Base-by-base conservation (phyloP, 306 rosid species). In the Pyrus betulifolia region DNA sequence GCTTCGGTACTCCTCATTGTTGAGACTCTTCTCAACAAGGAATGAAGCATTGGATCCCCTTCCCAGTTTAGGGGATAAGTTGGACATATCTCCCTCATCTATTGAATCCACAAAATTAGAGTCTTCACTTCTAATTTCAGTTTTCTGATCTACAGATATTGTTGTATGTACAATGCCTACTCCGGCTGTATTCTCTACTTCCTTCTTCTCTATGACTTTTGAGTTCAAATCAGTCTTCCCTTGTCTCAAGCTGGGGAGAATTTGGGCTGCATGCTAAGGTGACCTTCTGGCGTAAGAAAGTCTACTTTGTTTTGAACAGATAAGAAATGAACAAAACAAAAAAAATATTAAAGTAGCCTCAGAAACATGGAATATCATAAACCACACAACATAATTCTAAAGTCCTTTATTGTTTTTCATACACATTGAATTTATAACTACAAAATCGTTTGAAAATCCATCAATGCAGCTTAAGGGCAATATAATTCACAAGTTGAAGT, bases 201-300 rank as follows among this genome's bases (percentile, higher is more conserved):
- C 84, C 63, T 83, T 87, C 40, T 78, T 87, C 40, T 78, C 76
- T 22, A 35, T 46, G 55, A 63, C 78, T 74, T 79, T 79, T 49
- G 71, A 28, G 63, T 82, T 79, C 30, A 38, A 19, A 82, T 81
- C 85, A 0, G 75, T 60, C 68, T 85, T 73, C 70, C 85, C 82
- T 63, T 75, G 87, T 80, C 87, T 92, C 74, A 67, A 68, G n/a
- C 40, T 67, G 82, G 57, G 82, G 74, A 71, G 84, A 79, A 70
- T 79, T 67, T 59, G 87, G 61, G 80, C 79, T 74, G 30, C 96
- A 84, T 11, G 82, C 97, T 62, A 96, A 82, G 75, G 89, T 92
- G 38, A 85, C 86, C 88, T 91, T 92, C 88, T 96, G 98, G 80
- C 99, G 96, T 93, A 96, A 52, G 89, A 96, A 96, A 42, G 99